These are phyloP conservation scores for Lathyrus oleraceus DNA, from an alignment of 306 rosid species.

Conservation along the genomic window DNA sequence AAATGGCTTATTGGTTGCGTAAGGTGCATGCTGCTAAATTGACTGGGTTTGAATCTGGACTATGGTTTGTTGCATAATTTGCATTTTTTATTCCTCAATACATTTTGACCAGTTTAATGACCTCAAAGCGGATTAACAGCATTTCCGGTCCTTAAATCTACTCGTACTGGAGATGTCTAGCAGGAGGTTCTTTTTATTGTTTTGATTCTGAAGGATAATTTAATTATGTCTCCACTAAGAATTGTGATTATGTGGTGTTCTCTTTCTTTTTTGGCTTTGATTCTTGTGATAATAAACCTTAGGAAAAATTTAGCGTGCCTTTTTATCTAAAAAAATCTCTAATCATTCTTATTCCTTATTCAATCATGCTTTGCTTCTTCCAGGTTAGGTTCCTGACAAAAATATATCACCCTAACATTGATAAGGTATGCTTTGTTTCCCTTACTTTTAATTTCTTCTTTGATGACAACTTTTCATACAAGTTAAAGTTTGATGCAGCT, in stretches of 20 bases:
- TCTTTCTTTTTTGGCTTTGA: not conserved
- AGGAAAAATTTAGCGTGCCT: not conserved
- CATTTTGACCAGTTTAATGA: too few relatives aligned
- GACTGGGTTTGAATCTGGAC: too few relatives aligned
- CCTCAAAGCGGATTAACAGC: too few relatives aligned
- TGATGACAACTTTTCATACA: conserved; percentile 16
- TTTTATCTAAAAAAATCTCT: not conserved
- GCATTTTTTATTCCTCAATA: too few relatives aligned
- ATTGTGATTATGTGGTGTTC: conserved; percentile 5
- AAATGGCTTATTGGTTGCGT: too few relatives aligned
- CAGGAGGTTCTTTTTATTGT: not conserved
- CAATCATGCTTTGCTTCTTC: conserved; percentile 12
- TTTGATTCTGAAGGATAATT: not conserved
- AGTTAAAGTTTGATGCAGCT: conserved; percentile 49
- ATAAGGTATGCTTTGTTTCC: conserved; percentile 60
- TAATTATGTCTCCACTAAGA: conserved; percentile 3
- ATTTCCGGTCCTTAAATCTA: too few relatives aligned
- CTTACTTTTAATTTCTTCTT: conserved; percentile 11
- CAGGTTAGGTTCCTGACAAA: conserved; percentile 98
- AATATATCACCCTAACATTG: conserved; percentile 97
- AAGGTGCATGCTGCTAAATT: too few relatives aligned
- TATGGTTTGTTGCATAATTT: too few relatives aligned
- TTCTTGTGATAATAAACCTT: conserved; percentile 8
- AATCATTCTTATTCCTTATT: conserved; percentile 23
- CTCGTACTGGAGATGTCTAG: not conserved